Evolutionary conservation across 2,329 filamentous ascomycete genomes (phyloP), one percentile per base, ranked within the genome.

Genomic region (Thelonectria discophora): DNA sequence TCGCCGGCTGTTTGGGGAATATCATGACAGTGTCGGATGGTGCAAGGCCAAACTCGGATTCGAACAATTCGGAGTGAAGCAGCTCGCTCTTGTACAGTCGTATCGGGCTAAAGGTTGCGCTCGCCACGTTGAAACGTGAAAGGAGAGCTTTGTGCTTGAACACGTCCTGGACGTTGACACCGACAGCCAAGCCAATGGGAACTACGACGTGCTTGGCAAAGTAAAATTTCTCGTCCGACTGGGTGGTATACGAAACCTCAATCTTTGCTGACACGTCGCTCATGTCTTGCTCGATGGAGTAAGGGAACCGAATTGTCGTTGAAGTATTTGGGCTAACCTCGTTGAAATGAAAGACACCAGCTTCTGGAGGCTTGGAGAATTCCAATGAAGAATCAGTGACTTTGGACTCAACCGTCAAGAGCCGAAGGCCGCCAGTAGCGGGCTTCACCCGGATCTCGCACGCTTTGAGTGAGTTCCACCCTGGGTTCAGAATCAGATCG

Each of bases 161-260:
- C 27, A 96, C 87, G 69, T 99, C 95, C 71, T 98, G 94, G 6
- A 99, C 95, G 67, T 98, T 98, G 64, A 99, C 95, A 3, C 94
- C 94, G 3, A 99, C 83, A 0, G 93, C 92, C 5, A 99, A 81
- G 1, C 90, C 85, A 2, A 95, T 90, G 3, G 89, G 85, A 18
- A 96, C 82, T 3, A 83, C 86, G 65, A 92, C 91, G 3, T 71
- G 69, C 50, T 78, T 79, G 40, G 76, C 75, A 51, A 78, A 70
- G 50, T 65, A 69, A 55, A 72, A 78, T 10, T 71, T 67, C 8
- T 80, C 81, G 3, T 89, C 90, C 2, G 86, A 79, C 0, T 87
- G 81, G 0, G 91, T 94, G 2, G 84, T 84, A 72, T 95, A 97
- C 1, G 81, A 82, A 10, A 93, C 82, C 65, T 97, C 94, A n/a